These are phyloP conservation scores for Metschnikowia peoriensis DNA, from an alignment of 805 yeast genomes.

Conservation along the genomic window DNA sequence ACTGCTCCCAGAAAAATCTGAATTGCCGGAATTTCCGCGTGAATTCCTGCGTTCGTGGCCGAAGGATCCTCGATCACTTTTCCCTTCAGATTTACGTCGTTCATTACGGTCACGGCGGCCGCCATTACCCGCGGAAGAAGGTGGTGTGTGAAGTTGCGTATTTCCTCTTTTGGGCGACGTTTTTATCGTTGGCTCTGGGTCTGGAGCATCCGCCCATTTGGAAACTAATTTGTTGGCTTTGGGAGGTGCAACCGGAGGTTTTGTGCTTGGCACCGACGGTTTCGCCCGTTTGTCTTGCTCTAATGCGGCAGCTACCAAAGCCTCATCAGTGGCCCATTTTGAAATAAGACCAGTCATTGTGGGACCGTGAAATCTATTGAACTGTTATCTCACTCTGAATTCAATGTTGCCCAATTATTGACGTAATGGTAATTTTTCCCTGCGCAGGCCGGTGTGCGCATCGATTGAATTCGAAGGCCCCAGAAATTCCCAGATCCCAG, in stretches of 20 bases:
- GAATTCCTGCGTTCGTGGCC: background rate
- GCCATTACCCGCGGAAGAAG: constrained; percentile 4
- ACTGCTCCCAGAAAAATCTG: background rate
- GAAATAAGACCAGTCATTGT: constrained; percentile 25
- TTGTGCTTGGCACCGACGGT: background rate
- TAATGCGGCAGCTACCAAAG: constrained; percentile 25
- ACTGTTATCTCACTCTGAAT: background rate
- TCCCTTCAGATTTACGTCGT: constrained; percentile 2
- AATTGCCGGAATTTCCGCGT: background rate
- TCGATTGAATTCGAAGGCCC: too few species aligned
- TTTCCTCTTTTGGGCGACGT: background rate
- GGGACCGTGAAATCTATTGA: background rate
- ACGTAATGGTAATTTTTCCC: background rate
- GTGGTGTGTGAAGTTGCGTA: constrained; percentile 5
- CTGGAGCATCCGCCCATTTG: constrained; percentile 33
- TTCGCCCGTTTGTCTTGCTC: background rate
- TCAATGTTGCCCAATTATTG: background rate
- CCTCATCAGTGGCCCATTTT: constrained; percentile 38
- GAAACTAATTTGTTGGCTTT: constrained; percentile 21
- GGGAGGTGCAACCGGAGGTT: background rate
- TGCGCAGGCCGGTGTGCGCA: background rate
- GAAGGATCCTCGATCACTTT: background rate
- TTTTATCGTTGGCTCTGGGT: background rate
- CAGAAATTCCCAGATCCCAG: too few species aligned
- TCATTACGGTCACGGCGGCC: background rate